Conservation (phyloP, 1,139 yeast species). For the Nadsonia starkeyi-henricii region DNA sequence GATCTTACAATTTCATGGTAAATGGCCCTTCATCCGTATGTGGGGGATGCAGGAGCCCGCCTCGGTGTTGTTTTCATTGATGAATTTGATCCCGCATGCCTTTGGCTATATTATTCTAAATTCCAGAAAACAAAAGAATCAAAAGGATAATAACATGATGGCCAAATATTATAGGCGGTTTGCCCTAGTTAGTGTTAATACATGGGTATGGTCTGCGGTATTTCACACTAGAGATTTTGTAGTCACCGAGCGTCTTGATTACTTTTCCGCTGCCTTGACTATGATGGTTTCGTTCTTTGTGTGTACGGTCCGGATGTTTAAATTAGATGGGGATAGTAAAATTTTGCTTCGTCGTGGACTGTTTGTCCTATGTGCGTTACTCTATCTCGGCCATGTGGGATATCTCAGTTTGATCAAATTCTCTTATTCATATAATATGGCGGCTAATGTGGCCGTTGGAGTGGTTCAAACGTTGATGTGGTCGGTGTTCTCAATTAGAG, state of each 20-base stretch:
- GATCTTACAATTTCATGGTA: constrained; percentile 82
- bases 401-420: constrained; percentile 55
- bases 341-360: constrained; percentile 23
- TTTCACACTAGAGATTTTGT: constrained; percentile 78
- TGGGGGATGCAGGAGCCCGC: constrained; percentile 73
- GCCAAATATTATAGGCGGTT: constrained; percentile 32
- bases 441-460: constrained; percentile 72
- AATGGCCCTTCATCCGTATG: constrained; percentile 82
- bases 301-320: constrained; percentile 42
- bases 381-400: constrained; percentile 48
- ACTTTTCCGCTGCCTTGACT: constrained; percentile 84
- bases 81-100: constrained; percentile 66
- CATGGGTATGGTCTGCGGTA: constrained; percentile 77
- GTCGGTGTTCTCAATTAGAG: constrained; percentile 24
- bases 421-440: constrained; percentile 91
- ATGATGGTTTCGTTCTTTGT: constrained; percentile 69
- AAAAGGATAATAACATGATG: constrained; percentile 15
- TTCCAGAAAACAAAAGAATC: constrained; percentile 17
- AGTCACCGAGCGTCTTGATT: constrained; percentile 74
- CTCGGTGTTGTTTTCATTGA: constrained; percentile 66
- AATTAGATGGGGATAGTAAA: constrained; percentile 34
- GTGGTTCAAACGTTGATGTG: constrained; percentile 51
- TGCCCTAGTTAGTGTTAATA: constrained; percentile 56
- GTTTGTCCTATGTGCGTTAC: constrained; percentile 30
- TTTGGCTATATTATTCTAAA: constrained; percentile 35